Conservation (phyloP, 148 eudicot genomes). For the Tetragonia tetragonoides region DNA sequence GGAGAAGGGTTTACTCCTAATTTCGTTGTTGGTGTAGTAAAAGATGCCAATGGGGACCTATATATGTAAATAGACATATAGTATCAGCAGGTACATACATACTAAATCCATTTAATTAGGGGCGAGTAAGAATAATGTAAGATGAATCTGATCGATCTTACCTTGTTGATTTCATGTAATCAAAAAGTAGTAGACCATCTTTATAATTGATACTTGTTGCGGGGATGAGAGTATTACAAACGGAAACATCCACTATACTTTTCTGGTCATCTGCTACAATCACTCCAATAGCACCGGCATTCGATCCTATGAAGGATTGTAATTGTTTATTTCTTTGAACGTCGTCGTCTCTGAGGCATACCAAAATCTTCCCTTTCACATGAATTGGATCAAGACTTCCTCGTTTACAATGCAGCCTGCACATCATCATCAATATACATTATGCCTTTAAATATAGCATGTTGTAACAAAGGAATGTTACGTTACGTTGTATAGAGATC, state of each 20-base stretch:
- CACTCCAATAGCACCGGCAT: constrained; percentile 12
- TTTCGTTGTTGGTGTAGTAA: background rate
- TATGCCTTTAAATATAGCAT: no score
- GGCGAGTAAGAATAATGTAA: no score
- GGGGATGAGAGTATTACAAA: background rate
- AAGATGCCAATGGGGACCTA: constrained; percentile 8
- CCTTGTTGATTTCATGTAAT: no score
- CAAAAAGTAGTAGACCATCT: no score
- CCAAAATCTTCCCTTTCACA: constrained; percentile 15
- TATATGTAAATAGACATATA: background rate
- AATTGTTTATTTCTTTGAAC: background rate
- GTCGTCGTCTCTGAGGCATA: background rate
- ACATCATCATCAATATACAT: background rate
- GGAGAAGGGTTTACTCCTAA: constrained; percentile 9
- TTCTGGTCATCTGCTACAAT: background rate
- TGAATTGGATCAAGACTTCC: background rate
- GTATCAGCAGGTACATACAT: no score
- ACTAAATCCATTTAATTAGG: no score
- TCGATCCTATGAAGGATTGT: background rate
- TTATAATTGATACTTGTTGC: constrained; percentile 8
- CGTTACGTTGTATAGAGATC: no score
- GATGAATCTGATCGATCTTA: no score
- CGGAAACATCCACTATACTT: background rate
- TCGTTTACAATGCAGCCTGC: background rate
- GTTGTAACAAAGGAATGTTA: no score